phyloP scores from a whole-genome alignment of 2,329 filamentous ascomycete species.

The Fusarium sp. region DNA sequence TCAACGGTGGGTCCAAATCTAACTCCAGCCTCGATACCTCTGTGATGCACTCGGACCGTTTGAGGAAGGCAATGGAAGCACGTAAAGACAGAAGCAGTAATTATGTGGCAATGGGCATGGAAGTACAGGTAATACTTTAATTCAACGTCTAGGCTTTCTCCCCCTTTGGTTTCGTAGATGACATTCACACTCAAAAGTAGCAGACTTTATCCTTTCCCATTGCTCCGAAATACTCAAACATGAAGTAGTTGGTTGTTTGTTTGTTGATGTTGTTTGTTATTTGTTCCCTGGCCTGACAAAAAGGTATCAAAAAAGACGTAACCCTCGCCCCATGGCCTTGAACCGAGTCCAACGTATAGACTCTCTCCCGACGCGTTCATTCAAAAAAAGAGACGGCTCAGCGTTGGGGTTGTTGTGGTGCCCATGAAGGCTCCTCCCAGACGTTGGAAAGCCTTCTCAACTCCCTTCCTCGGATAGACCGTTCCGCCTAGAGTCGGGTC shows the following conservation, averaged over 20 bases:
- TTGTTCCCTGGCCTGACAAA: slow-evolving; percentile 30
- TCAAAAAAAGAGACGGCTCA: slow-evolving; percentile 6
- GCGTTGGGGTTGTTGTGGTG: not conserved
- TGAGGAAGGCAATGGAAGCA: slow-evolving; percentile 6
- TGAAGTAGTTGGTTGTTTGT: slow-evolving; percentile 9
- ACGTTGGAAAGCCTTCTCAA: slow-evolving; percentile 31
- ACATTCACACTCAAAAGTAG: slow-evolving; percentile 32
- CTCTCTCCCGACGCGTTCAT: slow-evolving; percentile 17
- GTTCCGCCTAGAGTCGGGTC: slow-evolving; percentile 43
- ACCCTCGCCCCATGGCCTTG: slow-evolving; percentile 20
- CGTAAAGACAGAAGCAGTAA: not conserved
- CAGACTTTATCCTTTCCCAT: slow-evolving; percentile 40
- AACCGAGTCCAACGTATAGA: slow-evolving; percentile 22
- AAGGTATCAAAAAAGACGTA: slow-evolving; percentile 41
- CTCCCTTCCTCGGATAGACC: slow-evolving; percentile 29
- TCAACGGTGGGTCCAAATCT: not conserved
- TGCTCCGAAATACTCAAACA: slow-evolving; percentile 39
- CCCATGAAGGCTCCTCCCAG: slow-evolving; percentile 25
- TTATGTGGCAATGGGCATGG: not conserved
- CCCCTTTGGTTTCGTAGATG: slow-evolving; percentile 33
- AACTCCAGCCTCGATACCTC: not conserved
- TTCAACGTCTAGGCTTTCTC: slow-evolving; percentile 33
- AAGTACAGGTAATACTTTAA: slow-evolving; percentile 37
- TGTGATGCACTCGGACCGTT: not conserved
- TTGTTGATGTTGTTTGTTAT: slow-evolving; percentile 1